Conservation (phyloP, 1,139 yeast genomes). For the Geotrichum phurueaensis region DNA sequence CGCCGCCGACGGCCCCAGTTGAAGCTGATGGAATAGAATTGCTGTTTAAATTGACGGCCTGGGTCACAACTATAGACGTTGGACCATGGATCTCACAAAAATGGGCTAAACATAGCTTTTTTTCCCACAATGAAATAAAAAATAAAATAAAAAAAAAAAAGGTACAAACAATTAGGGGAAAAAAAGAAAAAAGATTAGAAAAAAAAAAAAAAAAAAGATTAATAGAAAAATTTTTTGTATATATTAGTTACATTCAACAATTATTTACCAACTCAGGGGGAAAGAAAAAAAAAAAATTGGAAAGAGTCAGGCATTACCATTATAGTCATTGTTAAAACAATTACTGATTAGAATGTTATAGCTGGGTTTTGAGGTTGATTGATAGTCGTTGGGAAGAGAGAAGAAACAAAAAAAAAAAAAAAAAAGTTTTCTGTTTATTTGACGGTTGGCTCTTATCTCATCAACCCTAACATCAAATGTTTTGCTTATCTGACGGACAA, state of each 20-base stretch:
- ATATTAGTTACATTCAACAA: not conserved
- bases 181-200: not conserved
- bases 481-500: too few relatives aligned
- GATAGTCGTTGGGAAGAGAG: not conserved
- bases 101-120: conserved; percentile 56
- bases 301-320: not conserved
- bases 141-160: not conserved
- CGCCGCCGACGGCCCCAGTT: not conserved
- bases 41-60: conserved; percentile 31
- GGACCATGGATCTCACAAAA: conserved; percentile 90
- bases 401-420: not conserved
- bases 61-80: conserved; percentile 67
- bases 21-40: conserved; percentile 16
- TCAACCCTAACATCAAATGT: not conserved
- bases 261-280: not conserved
- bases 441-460: not conserved
- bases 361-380: not conserved
- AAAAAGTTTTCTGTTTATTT: not conserved
- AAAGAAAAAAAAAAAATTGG: not conserved
- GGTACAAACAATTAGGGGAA: not conserved
- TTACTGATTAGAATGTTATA: not conserved
- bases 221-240: not conserved
- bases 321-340: not conserved
- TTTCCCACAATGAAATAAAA: not conserved
- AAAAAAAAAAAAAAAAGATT: not conserved